Evolutionary conservation across 2,329 filamentous ascomycete species (phyloP), one percentile per base, ranked within the genome.

Genomic region (Ramichloridium luteum): DNA sequence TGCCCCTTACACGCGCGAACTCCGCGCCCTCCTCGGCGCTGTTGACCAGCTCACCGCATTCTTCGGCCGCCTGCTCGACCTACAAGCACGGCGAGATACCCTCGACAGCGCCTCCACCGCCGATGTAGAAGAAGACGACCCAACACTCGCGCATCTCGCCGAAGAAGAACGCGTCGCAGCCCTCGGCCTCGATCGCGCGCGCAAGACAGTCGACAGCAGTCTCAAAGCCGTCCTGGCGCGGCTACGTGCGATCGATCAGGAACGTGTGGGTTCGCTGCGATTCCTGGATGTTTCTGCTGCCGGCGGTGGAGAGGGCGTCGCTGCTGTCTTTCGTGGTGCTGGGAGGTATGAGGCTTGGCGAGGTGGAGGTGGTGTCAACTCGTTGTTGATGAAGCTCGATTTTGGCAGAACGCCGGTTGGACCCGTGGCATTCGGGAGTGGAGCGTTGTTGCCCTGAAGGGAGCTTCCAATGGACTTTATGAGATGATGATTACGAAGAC

Each of bases 331-430:
- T n/a, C n/a, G n/a, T n/a, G n/a, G n/a, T n/a, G n/a, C n/a, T n/a
- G n/a, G n/a, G n/a, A n/a, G n/a, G n/a, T 93, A 82, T 53, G 66
- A 77, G 16, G 79, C 83, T 1, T 68, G 73, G 39, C 74, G 79
- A 38, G 72, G 83, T 4, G 40, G 40, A 3, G 82, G 82, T 0
- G 81, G 84, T 1, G 74, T 94, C 27, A 84, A 93, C 59, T 67
- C 81, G 36, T 58, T 94, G 51, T 57, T 94, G 51, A 93, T 93
- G 83, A 93, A 93, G 62, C 61, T 94, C 46, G 85, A 93, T 43
- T 74, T 70, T 54, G 56, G 57, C n/a, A 42, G 50, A 15, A 37
- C 50, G 32, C 30, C 25, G 14, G 27, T 16, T 30, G 28, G n/a
- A n/a, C n/a, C n/a, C n/a, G n/a, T n/a, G n/a, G n/a, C n/a, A n/a